Evolutionary conservation across 108 stramenopile genomes (phyloP), one percentile per base, ranked within the genome.

Genomic region (Skeletonema costatum): DNA sequence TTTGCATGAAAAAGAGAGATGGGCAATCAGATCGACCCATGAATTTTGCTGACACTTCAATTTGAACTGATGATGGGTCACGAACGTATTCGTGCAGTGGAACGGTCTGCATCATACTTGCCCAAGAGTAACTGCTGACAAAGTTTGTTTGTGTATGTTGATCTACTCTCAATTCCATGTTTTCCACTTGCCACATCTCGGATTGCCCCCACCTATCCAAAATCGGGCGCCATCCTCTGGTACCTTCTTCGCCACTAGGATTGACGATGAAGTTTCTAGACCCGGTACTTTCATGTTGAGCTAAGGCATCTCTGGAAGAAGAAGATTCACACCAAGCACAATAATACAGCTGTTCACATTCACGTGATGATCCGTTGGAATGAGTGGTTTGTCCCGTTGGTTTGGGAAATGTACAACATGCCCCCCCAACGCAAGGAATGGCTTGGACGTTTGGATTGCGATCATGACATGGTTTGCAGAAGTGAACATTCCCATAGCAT

Each of bases 1-100:
- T 82, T 33, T 81, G 60, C 74, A 91, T 63, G 41, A 46, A 13
- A 68, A 91, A 91, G 61, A 89, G 70, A 12, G 87, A 88, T 5
- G 90, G 87, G 71, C 90, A 91, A 72, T 91, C 90, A 2, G 85
- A 86, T 5, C 90, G 73, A 14, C 75, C 85, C 80, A 87, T 89
- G 77, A 80, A 89, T 36, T 87, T 83, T 8, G 90, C 85, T 50
- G 90, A 86, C 59, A 82, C 83, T 68, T 91, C 87, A 5, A 86
- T 46, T 38, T 61, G 66, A 17, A 64, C 73, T 14, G 48, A 41
- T 12, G 83, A 67, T 48, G 83, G 78, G 29, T 76, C 44, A 17
- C 32, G 53, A 30, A 84, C 78, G 12, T 42, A 71, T 30, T 39
- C 31, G 48, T 81, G 65, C 44, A 81, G 35, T 21, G 75, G 72